Evolutionary conservation across 2,329 filamentous ascomycete genomes (phyloP), one percentile per base, ranked within the genome.

Genomic region (Fusarium tricinctum): DNA sequence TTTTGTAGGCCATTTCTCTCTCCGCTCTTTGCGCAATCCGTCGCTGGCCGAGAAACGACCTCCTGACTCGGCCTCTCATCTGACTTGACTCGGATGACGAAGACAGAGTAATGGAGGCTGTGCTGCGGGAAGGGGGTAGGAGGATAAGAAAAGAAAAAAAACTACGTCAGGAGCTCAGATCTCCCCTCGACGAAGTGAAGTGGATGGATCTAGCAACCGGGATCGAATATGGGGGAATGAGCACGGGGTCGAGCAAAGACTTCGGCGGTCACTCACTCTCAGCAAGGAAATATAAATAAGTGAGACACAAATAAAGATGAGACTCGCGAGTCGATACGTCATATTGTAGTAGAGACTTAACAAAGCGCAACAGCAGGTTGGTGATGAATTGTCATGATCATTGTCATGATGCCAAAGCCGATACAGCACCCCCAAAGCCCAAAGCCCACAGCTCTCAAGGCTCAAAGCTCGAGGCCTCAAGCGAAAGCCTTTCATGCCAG

Each of bases 31-130:
- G 55, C 40, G 33, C 60, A 26, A 53, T 48, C 69, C 57, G 62
- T 54, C 46, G 57, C 69, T 69, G 59, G 68, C 63, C 70, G 70
- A 70, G 60, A 51, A 68, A 57, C 47, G 63, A 61, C 66, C 68
- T 70, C 69, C 71, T 73, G 71, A 73, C 71, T 73, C 67, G 68
- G 56, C 53, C 59, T 58, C 68, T 66, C 72, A 74, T 71, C 59
- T 74, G 71, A 74, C 72, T 71, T 69, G 72, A 74, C 66, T 74
- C 71, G 71, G 66, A 74, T 74, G 72, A 73, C 69, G 71, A 73
- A 56, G 66, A 50, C 58, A 39, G 54, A 52, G 19, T 38, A 52
- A 51, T 63, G 28, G 59, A 57, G 50, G 50, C 56, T 56, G 68
- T 73, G 68, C 60, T 60, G 43, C 35, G 53, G 26, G 50, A 51